These are phyloP conservation scores for Gnaphalium uliginosum DNA, from an alignment of 129 eudicot genomes.

Conservation along the genomic window DNA sequence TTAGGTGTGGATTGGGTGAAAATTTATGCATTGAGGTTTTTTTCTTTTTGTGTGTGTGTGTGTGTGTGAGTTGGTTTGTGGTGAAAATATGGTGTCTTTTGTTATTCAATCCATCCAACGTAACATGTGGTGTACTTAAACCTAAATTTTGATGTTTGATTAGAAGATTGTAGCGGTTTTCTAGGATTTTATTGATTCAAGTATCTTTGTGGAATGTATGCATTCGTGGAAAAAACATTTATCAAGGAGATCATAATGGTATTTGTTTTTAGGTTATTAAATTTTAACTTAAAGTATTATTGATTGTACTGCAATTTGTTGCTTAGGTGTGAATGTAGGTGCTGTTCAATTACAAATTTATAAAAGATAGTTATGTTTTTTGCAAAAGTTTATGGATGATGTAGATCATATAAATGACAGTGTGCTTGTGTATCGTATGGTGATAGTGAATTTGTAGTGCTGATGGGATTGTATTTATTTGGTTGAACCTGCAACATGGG, in stretches of 20 bases:
- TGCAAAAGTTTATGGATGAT: not conserved
- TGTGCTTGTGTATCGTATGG: not conserved
- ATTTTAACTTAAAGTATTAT: not conserved
- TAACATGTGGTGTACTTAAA: not conserved
- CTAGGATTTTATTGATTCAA: constrained; percentile 4
- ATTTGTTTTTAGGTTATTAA: constrained; percentile 5
- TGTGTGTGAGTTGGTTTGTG: not conserved
- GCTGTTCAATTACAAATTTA: not conserved
- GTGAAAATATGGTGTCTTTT: not conserved
- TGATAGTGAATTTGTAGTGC: not conserved
- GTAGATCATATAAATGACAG: not conserved
- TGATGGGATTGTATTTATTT: not conserved
- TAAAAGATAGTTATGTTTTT: not conserved
- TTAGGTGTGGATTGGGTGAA: constrained; percentile 8
- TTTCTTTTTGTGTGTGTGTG: not conserved
- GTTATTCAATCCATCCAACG: not conserved
- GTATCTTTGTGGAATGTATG: constrained; percentile 9
- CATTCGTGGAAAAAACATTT: not conserved
- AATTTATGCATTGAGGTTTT: not conserved
- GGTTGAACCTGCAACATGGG: not conserved
- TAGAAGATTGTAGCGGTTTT: not conserved
- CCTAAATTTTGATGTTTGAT: not conserved
- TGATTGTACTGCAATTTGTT: not conserved
- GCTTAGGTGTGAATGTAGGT: constrained; percentile 4
- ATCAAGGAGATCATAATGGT: not conserved